Evolutionary conservation across 176 grass and related monocot species (phyloP).

Genomic region (Lolium multiflorum): DNA sequence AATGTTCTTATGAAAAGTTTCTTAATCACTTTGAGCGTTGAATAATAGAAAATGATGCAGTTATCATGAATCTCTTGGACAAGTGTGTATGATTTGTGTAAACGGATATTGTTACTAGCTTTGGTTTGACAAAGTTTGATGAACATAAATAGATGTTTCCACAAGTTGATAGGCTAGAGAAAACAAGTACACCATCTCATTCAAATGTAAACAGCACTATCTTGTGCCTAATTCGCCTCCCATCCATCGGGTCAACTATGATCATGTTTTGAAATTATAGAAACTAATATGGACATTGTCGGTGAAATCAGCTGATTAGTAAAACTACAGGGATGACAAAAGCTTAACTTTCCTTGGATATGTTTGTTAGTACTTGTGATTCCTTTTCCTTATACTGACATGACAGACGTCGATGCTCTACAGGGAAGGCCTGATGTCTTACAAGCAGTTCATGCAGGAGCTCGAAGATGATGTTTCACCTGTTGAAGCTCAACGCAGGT

Average conservation of each 20-base stretch:
- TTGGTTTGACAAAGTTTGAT: background rate
- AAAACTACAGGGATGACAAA: constrained; percentile 1
- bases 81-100: background rate
- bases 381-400: constrained; percentile 13
- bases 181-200: background rate
- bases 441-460: constrained; percentile 98
- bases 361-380: constrained; percentile 22
- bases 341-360: constrained; percentile 3
- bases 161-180: background rate
- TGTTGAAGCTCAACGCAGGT: constrained; percentile 91
- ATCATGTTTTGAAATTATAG: constrained; percentile 12
- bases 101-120: background rate
- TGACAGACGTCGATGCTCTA: constrained; percentile 35
- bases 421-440: constrained; percentile 97
- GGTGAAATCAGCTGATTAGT: background rate
- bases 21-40: background rate
- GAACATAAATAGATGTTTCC: background rate
- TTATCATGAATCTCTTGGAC: background rate
- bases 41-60: constrained; percentile 1
- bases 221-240: constrained; percentile 3
- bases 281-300: background rate
- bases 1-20: background rate
- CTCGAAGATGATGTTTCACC: constrained; percentile 98
- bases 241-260: constrained; percentile 13
- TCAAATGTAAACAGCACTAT: constrained; percentile 20